These are phyloP conservation scores for Fonsecaea nubica DNA, from an alignment of 2,329 filamentous ascomycete species.

Conservation along the genomic window DNA sequence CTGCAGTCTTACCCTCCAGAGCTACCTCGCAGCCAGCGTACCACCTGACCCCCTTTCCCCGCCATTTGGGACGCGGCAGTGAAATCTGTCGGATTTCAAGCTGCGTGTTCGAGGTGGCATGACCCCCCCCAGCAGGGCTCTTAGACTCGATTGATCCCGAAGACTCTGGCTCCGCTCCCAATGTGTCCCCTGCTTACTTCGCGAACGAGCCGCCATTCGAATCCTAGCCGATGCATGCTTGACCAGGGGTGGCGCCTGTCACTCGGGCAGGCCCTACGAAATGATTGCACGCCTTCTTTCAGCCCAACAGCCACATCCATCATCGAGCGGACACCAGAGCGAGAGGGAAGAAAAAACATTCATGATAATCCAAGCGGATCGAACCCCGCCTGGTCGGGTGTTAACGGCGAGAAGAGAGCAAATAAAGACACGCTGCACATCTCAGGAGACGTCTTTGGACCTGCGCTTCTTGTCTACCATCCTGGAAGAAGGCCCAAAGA, in stretches of 20 bases:
- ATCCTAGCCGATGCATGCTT: neutral
- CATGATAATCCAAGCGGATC: neutral
- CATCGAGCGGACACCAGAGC: neutral
- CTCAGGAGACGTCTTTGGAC: neutral
- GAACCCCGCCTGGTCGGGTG: conserved; percentile 2
- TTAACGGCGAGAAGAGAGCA: neutral
- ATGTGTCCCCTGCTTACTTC: neutral
- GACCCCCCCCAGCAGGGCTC: neutral
- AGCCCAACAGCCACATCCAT: neutral
- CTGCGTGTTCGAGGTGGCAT: neutral
- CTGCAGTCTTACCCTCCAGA: neutral
- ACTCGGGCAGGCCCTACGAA: neutral
- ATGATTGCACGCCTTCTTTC: neutral
- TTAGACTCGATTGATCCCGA: neutral
- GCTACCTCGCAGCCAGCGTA: neutral
- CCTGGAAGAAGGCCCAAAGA: neutral
- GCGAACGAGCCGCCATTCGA: conserved; percentile 1
- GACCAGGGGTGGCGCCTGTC: neutral
- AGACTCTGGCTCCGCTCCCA: neutral
- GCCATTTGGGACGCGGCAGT: neutral
- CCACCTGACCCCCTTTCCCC: conserved; percentile 1
- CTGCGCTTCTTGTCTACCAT: neutral
- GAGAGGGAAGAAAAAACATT: neutral
- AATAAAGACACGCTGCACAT: neutral
- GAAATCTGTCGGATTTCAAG: neutral